These are phyloP conservation scores for Cudoniella acicularis DNA, from an alignment of 495 filamentous ascomycete species.

Conservation along the genomic window DNA sequence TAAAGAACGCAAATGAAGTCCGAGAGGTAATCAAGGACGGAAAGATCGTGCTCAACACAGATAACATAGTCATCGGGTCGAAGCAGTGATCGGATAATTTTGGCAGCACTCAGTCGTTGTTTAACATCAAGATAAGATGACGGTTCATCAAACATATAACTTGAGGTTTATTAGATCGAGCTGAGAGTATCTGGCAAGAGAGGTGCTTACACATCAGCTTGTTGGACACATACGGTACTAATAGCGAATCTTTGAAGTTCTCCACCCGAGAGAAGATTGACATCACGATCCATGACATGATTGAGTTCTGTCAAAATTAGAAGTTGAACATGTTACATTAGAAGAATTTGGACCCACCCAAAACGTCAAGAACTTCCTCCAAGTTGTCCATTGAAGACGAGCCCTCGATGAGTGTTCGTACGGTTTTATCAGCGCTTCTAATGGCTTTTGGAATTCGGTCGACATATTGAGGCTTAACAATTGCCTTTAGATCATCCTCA, in stretches of 20 bases:
- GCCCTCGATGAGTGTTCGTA: conserved; percentile 69
- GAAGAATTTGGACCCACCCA: conserved; percentile 48
- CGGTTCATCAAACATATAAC: conserved; percentile 99
- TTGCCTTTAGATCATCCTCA: conserved; percentile 93
- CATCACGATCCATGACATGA: conserved; percentile 83
- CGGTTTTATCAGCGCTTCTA: conserved; percentile 68
- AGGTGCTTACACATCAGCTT: conserved; percentile 79
- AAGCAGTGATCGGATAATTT: conserved; percentile 84
- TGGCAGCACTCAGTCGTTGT: conserved; percentile 88
- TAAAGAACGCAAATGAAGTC: conserved; percentile 98
- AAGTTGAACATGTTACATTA: neutral
- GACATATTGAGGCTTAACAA: conserved; percentile 98
- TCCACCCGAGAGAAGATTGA: conserved; percentile 87
- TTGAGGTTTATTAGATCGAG: conserved; percentile 26
- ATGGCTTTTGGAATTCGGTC: conserved; percentile 95
- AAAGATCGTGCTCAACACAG: conserved; percentile 98
- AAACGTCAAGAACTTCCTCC: conserved; percentile 75
- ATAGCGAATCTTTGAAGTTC: conserved; percentile 98
- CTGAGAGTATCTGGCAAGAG: neutral
- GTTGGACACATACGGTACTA: conserved; percentile 89
- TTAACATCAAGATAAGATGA: conserved; percentile 98
- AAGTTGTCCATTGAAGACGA: conserved; percentile 75
- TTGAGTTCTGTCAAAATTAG: conserved; percentile 58
- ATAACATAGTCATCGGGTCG: conserved; percentile 93
- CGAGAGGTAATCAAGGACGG: conserved; percentile 94